These are phyloP conservation scores for Blastocystis sp. DNA, from an alignment of 352 stramenopile species.

Conservation along the genomic window DNA sequence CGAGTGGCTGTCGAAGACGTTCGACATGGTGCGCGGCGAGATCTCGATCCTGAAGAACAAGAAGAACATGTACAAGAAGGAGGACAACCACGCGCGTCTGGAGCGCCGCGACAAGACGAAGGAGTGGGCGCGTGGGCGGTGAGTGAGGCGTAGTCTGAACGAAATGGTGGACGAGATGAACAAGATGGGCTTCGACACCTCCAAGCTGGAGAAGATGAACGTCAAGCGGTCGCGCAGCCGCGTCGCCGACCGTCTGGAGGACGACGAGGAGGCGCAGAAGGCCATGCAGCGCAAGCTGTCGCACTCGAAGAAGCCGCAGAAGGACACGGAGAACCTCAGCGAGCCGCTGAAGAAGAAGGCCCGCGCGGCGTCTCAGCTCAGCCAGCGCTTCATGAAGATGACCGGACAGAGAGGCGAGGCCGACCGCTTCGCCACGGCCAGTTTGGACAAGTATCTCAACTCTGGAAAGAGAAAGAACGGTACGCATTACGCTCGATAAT, in stretches of 20 bases:
- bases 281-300: constrained; percentile 16
- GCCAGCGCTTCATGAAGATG: constrained; percentile 32
- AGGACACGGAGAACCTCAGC: constrained; percentile 28
- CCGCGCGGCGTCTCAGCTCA: constrained; percentile 35
- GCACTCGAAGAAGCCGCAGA: constrained; percentile 43
- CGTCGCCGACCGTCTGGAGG: not conserved
- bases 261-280: constrained; percentile 19
- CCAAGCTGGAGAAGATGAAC: not conserved
- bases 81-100: constrained; percentile 21
- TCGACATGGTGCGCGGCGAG: constrained; percentile 11
- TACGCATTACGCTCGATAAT: constrained; percentile 44
- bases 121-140: not conserved
- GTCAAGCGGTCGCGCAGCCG: constrained; percentile 52
- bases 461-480: constrained; percentile 64
- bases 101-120: constrained; percentile 30
- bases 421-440: constrained; percentile 44
- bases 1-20: not conserved
- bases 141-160: not conserved
- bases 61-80: constrained; percentile 1
- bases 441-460: constrained; percentile 59
- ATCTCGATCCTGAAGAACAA: constrained; percentile 70
- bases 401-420: constrained; percentile 60
- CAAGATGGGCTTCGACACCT: too few relatives aligned
- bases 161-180: constrained; percentile 7
- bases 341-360: constrained; percentile 35